Evolutionary conservation across 2,329 filamentous ascomycete genomes (phyloP).

Genomic region (Uncinocarpus reesii): DNA sequence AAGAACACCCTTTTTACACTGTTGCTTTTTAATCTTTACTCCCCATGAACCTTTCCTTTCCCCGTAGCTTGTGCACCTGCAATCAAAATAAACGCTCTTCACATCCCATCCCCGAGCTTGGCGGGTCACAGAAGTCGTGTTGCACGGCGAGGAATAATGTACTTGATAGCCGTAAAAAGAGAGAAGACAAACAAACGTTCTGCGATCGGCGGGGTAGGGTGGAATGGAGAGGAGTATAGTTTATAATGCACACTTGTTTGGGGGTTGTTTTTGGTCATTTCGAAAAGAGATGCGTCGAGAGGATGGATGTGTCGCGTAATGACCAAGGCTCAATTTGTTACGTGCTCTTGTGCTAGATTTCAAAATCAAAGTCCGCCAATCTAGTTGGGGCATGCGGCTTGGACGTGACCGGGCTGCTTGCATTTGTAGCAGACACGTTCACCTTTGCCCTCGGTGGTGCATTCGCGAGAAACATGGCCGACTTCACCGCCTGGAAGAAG

Average conservation of each 20-base stretch:
- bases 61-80: neutral
- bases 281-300: conserved; percentile 1
- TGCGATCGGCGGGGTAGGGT: neutral
- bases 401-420: conserved; percentile 77
- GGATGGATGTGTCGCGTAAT: conserved; percentile 1
- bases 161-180: neutral
- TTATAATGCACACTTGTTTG: conserved; percentile 1
- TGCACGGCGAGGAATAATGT: neutral
- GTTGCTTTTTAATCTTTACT: neutral
- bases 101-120: neutral
- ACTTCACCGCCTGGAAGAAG: conserved; percentile 58
- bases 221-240: neutral
- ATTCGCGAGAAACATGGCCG: conserved; percentile 90
- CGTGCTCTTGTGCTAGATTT: conserved; percentile 5
- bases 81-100: neutral
- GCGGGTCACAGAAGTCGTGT: neutral
- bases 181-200: neutral
- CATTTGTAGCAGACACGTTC: conserved; percentile 99
- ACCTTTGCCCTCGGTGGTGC: conserved; percentile 76
- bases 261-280: neutral
- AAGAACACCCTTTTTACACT: conserved; percentile 6
- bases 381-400: conserved; percentile 85
- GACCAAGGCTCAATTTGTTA: conserved; percentile 12
- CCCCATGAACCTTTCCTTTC: neutral
- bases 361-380: conserved; percentile 9